Base-by-base conservation (phyloP, 306 rosid genomes). In the Delonix regia region DNA sequence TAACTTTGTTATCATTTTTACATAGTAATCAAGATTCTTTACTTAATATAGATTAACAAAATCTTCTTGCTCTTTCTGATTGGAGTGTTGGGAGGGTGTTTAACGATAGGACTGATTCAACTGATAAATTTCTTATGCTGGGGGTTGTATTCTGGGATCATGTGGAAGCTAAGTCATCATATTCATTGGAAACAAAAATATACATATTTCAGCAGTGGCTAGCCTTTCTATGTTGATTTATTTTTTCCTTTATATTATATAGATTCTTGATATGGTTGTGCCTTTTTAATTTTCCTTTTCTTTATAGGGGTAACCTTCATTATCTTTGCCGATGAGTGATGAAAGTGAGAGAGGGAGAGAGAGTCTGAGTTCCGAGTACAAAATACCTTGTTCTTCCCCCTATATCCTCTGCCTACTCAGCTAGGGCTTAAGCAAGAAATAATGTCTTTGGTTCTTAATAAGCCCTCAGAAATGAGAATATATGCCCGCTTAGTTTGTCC, bases 211-310 rank as follows among this genome's bases (percentile, higher is more conserved):
- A 61, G 71, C 34, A 49, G 44, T 36, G 74, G 30, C 19, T 65
- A 36, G 42, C 27, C 39, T 76, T 65, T 65, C 27, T 22, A 9
- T 13, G 7, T 38, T 16, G 33, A 36, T 38, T 51, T 27, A 28
- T 68, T 67, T 55, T 41, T 14, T 25, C 10, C 53, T 51, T 64
- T 53, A 7, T 53, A 28, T 67, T 73, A 66, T 77, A 18, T 27
- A 41, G 74, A 41, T n/a, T 75, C 14, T 48, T 33, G 11, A 47
- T 12, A n/a, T 47, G 34, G 60, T 38, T 44, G 30, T 9, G 47
- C 47, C 78, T 41, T 74, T 42, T 59, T 15, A 47, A 47, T 47
- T 47, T 47, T 47, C n/a, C n/a, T 27, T 24, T 24, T 36, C 10
- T 36, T 18, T 61, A 19, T 28, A 12, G 70, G 79, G 15, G 7